These are phyloP conservation scores for Gastrolobium villosum DNA, from an alignment of 306 rosid species.

Conservation along the genomic window DNA sequence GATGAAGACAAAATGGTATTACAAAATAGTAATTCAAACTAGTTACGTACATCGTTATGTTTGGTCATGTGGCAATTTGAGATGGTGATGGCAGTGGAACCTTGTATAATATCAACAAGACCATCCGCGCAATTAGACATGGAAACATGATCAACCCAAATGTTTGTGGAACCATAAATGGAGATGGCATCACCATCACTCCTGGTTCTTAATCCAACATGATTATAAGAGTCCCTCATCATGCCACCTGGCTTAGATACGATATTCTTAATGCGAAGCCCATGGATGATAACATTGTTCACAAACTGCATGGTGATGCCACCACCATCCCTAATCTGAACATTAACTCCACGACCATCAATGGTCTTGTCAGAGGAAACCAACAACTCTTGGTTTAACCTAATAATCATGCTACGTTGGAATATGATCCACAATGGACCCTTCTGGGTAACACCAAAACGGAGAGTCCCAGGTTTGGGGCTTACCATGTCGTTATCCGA, in stretches of 20 bases:
- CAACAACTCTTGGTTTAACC: constrained; percentile 62
- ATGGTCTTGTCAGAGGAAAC: constrained; percentile 81
- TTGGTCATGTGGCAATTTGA: constrained; percentile 79
- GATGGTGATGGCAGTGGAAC: constrained; percentile 82
- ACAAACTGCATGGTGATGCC: constrained; percentile 66
- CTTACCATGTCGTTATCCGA: constrained; percentile 58
- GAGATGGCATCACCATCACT: constrained; percentile 89
- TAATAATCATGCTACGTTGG: constrained; percentile 67
- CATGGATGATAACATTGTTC: constrained; percentile 73
- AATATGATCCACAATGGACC: constrained; percentile 87
- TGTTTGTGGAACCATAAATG: constrained; percentile 68
- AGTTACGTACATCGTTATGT: constrained; percentile 63
- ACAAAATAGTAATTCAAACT: background rate
- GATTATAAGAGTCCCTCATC: constrained; percentile 67
- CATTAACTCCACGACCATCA: constrained; percentile 83
- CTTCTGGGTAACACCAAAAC: constrained; percentile 59
- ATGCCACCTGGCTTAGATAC: constrained; percentile 55
- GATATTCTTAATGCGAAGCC: constrained; percentile 58
- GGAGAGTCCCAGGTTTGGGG: constrained; percentile 76
- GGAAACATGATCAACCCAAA: constrained; percentile 90
- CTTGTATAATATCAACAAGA: constrained; percentile 71
- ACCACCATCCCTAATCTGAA: constrained; percentile 67
- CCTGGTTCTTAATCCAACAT: constrained; percentile 57
- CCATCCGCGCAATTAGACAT: constrained; percentile 74
- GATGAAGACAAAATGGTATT: background rate